Evolutionary conservation across 2,329 filamentous ascomycete species (phyloP).

Genomic region (Calonectria hongkongensis): DNA sequence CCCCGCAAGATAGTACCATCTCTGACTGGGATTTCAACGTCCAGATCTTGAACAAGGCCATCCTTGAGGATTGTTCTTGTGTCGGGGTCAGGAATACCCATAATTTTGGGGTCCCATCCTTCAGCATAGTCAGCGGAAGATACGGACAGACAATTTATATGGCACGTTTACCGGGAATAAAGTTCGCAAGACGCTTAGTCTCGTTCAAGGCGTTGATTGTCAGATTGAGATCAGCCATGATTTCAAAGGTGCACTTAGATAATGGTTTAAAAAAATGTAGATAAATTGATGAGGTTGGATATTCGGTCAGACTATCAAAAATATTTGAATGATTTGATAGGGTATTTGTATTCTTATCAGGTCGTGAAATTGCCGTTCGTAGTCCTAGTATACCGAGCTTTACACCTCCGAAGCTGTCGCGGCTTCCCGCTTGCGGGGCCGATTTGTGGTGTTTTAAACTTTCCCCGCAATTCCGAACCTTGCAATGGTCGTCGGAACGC

Average conservation of each 20-base stretch:
- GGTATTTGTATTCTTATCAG: not conserved
- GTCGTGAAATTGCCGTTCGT: not conserved
- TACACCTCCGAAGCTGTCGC: not conserved
- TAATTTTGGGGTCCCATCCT: conserved; percentile 7
- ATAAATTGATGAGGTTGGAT: not conserved
- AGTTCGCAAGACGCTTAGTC: not conserved
- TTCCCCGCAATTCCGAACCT: conserved; percentile 11
- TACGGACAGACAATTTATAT: too few relatives aligned
- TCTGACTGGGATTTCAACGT: not conserved
- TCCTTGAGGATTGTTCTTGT: not conserved
- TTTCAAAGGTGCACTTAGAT: not conserved
- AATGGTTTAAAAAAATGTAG: not conserved
- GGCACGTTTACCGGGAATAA: not conserved
- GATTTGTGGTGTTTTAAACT: not conserved
- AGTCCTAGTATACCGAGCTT: not conserved
- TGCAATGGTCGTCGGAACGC: not conserved
- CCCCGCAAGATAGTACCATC: not conserved
- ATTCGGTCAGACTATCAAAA: not conserved
- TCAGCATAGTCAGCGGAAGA: not conserved
- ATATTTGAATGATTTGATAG: too few relatives aligned
- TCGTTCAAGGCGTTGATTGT: not conserved
- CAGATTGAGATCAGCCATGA: not conserved
- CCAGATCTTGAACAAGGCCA: not conserved
- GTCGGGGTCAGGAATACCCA: not conserved
- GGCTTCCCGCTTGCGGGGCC: not conserved